Percentiles rank a stretch among this genome's conserved stretches.
Evolutionary conservation across 2,329 filamentous ascomycete genomes (phyloP).

Genomic region (Pseudohalonectria lignicola): DNA sequence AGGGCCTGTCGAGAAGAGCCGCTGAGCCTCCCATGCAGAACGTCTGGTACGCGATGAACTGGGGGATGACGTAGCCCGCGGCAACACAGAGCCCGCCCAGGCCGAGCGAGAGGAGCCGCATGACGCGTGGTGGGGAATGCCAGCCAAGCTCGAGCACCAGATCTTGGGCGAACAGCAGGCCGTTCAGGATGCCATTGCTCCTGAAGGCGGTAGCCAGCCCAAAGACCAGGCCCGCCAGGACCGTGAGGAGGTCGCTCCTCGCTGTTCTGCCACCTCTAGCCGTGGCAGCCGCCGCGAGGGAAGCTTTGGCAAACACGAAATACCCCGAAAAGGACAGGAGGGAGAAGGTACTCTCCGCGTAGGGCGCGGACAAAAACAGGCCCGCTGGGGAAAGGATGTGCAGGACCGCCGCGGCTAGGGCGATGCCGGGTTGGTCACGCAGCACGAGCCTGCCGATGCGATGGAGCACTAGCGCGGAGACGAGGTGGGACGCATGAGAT

Average conservation of each 20-base stretch:
- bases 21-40: conserved; percentile 44
- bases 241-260: conserved; percentile 31
- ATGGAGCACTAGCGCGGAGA: conserved; percentile 41
- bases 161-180: conserved; percentile 62
- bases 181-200: conserved; percentile 79
- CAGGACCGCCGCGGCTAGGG: conserved; percentile 59
- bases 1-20: conserved; percentile 38
- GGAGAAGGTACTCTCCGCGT: conserved; percentile 71
- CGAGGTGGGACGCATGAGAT: conserved; percentile 64
- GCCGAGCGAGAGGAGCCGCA: conserved; percentile 46
- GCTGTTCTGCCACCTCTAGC: too few relatives aligned
- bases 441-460: conserved; percentile 8
- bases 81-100: conserved; percentile 59
- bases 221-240: conserved; percentile 58
- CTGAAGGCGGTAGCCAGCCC: conserved; percentile 64
- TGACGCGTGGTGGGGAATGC: conserved; percentile 24
- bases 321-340: conserved; percentile 66
- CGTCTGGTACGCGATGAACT: conserved; percentile 60
- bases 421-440: conserved; percentile 21
- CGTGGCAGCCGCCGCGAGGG: conserved; percentile 6
- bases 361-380: conserved; percentile 79
- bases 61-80: conserved; percentile 58
- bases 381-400: conserved; percentile 83
- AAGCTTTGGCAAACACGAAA: conserved; percentile 49
- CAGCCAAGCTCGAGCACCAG: conserved; percentile 26